phyloP scores from a whole-genome alignment of 2,329 filamentous ascomycete genomes.

The Herpotrichia juniperi region DNA sequence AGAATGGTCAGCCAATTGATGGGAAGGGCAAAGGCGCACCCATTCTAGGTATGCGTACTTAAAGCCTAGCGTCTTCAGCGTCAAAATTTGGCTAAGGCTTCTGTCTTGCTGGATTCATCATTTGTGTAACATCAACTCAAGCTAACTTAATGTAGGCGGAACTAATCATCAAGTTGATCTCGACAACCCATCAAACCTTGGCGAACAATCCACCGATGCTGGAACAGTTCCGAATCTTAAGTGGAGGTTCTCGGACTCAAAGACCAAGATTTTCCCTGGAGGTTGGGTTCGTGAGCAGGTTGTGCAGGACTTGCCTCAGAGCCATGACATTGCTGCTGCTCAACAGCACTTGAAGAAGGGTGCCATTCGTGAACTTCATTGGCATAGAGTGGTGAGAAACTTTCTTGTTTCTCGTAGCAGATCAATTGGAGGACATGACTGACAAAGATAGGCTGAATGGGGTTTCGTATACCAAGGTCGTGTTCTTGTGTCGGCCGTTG shows the following conservation, averaged over 20 bases:
- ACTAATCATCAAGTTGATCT: slow-evolving; percentile 67
- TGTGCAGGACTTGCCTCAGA: slow-evolving; percentile 68
- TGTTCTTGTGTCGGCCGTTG: slow-evolving; percentile 65
- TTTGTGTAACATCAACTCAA: too few species aligned
- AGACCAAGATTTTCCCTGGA: slow-evolving; percentile 65
- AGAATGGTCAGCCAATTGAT: slow-evolving; percentile 62
- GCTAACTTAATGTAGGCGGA: slow-evolving; percentile 56
- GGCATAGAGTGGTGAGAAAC: slow-evolving; percentile 66
- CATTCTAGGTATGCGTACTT: slow-evolving; percentile 57
- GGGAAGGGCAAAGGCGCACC: slow-evolving; percentile 64
- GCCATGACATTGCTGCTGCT: slow-evolving; percentile 69
- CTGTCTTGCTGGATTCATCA: background rate
- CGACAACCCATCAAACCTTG: slow-evolving; percentile 69
- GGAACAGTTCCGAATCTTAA: slow-evolving; percentile 71
- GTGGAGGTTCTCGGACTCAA: slow-evolving; percentile 72
- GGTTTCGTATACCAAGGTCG: slow-evolving; percentile 66
- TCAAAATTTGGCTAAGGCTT: background rate
- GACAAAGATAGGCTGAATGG: slow-evolving; percentile 64
- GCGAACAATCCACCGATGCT: slow-evolving; percentile 65
- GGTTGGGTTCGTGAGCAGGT: slow-evolving; percentile 72
- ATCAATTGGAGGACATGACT: slow-evolving; percentile 3
- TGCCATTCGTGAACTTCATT: slow-evolving; percentile 70
- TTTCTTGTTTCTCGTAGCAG: background rate
- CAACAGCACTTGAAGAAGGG: slow-evolving; percentile 73
- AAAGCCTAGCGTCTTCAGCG: background rate